Conservation (phyloP, 2,329 filamentous ascomycete species). For the Penicillium sp. region DNA sequence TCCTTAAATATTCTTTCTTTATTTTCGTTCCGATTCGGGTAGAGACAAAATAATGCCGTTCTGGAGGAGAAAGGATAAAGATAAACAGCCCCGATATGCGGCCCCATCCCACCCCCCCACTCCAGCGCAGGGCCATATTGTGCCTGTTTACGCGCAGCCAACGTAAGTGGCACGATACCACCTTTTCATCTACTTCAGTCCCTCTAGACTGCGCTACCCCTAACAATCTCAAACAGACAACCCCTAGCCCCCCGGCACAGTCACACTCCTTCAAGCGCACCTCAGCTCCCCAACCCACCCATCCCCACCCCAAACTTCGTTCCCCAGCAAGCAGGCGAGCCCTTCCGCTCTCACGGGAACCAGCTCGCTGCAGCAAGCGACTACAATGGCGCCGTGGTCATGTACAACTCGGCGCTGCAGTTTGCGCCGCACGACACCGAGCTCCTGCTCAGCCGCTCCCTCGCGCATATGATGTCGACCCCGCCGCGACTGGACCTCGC, state of each 20-base stretch:
- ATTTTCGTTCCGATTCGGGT: background rate
- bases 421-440: background rate
- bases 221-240: background rate
- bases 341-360: background rate
- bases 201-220: background rate
- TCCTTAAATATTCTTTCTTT: background rate
- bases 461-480: background rate
- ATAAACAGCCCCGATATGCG: background rate
- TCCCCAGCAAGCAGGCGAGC: background rate
- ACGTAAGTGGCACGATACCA: background rate
- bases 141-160: background rate
- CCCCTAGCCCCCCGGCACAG: too few relatives aligned
- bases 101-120: background rate
- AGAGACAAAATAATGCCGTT: background rate
- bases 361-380: background rate
- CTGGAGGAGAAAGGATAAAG: slow-evolving; percentile 1
- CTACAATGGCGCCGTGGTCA: background rate
- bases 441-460: background rate
- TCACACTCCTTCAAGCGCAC: too few relatives aligned
- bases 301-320: background rate
- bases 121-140: background rate
- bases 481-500: background rate
- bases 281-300: background rate
- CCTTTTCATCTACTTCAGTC: background rate
- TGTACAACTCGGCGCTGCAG: background rate